phyloP scores from a whole-genome alignment of 1,284 basidiomycete species.

The Chalciporus sp. region DNA sequence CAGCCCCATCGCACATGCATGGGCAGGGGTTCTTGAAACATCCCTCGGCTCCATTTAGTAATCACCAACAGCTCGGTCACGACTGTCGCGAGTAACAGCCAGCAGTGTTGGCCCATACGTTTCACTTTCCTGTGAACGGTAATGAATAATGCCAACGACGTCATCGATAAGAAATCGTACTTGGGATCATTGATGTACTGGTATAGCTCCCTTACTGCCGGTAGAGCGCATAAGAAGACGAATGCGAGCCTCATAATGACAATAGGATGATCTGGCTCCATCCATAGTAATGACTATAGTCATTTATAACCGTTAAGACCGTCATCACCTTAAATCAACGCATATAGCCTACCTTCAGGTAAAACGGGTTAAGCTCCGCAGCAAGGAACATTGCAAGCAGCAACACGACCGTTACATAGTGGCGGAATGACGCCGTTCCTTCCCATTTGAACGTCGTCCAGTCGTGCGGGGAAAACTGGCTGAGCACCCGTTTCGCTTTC shows the following conservation, averaged over 20 bases:
- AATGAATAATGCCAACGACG: conserved; percentile 5
- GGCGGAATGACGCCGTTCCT: conserved; percentile 72
- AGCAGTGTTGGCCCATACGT: conserved; percentile 85
- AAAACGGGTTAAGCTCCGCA: conserved; percentile 83
- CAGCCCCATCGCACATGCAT: conserved; percentile 64
- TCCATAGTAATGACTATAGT: conserved; percentile 72
- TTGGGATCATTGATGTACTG: conserved; percentile 79
- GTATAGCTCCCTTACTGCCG: conserved; percentile 77
- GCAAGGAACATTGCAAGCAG: conserved; percentile 79
- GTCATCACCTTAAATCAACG: conserved; percentile 4
- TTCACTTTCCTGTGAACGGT: conserved; percentile 58
- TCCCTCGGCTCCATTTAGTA: conserved; percentile 75
- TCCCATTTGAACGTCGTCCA: conserved; percentile 89
- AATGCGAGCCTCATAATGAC: conserved; percentile 72
- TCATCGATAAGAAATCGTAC: conserved; percentile 43
- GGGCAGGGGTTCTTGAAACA: conserved; percentile 69
- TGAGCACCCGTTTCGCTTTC: conserved; percentile 75
- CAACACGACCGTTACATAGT: conserved; percentile 74
- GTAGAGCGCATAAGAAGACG: conserved; percentile 80
- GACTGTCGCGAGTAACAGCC: conserved; percentile 81
- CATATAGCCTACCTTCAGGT: conserved; percentile 62
- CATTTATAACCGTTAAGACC: conserved; percentile 16
- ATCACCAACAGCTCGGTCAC: conserved; percentile 76
- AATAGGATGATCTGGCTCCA: conserved; percentile 85
- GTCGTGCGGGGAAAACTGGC: conserved; percentile 83